phyloP scores from a whole-genome alignment of 768 basidiomycete species.

The Austroboletus festivus region DNA sequence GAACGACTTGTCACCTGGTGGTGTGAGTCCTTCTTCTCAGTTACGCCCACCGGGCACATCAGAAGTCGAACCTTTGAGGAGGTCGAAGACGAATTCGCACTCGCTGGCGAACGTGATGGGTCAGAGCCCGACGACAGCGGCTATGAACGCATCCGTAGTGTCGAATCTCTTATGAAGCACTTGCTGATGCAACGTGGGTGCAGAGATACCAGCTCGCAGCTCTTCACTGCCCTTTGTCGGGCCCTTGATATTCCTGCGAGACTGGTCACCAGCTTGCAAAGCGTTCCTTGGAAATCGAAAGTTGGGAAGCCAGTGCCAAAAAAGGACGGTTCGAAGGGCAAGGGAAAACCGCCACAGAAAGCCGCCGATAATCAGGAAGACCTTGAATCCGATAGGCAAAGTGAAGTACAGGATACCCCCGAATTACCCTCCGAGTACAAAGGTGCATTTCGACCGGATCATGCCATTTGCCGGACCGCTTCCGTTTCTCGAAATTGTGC shows the following conservation, averaged over 20 bases:
- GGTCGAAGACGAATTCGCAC: constrained; percentile 43
- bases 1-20: constrained; percentile 81
- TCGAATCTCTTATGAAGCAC: constrained; percentile 93
- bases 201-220: constrained; percentile 82
- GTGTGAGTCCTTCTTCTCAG: constrained; percentile 66
- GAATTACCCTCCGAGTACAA: constrained; percentile 33
- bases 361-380: constrained; percentile 21
- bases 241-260: constrained; percentile 84
- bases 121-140: constrained; percentile 43
- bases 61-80: constrained; percentile 76
- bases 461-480: constrained; percentile 1
- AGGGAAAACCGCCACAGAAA: constrained; percentile 30
- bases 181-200: constrained; percentile 76
- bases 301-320: constrained; percentile 49
- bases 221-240: constrained; percentile 88
- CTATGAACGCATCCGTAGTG: constrained; percentile 66
- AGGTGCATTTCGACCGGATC: constrained; percentile 24
- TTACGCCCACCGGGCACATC: constrained; percentile 62
- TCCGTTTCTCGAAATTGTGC: neutral
- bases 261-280: constrained; percentile 86
- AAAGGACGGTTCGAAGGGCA: constrained; percentile 38
- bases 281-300: constrained; percentile 83
- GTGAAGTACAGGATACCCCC: constrained; percentile 38
- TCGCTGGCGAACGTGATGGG: constrained; percentile 32
- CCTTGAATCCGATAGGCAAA: constrained; percentile 33